Base-by-base conservation (phyloP, 306 rosid genomes). In the Cicer judaicum region DNA sequence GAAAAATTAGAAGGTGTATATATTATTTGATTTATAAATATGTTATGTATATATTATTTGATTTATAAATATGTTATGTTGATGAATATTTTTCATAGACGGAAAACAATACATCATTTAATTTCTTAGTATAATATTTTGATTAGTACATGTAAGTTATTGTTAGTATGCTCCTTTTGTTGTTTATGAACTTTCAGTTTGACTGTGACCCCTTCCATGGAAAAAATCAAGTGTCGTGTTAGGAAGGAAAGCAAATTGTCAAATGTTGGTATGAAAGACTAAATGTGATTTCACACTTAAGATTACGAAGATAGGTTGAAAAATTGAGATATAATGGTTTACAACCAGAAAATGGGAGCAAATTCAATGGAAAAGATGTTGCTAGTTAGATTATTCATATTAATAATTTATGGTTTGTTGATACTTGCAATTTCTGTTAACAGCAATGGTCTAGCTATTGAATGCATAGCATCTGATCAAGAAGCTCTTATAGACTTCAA, bases 401-500 rank as follows among this genome's bases (percentile, higher is more conserved):
- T 43, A 43, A 2, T 24, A 24, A 24, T 11, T 57, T 57, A 71
- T 41, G 57, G 62, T 5, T 57, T 57, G 41, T 57, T 24, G 1
- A 0, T 62, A n/a, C 1, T 48, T 1, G 9, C 15, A 16, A 75
- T 41, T 47, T 52, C 8, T 62, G 19, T 36, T 73, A 12, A 16
- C 1, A 64, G 10, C 14, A 34, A 21, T 57, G 78, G 62, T 19
- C 67, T 50, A 39, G n/a, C 68, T 9, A 52, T 18, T 19, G 44
- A 6, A 19, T 85, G 88, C 66, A 15, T 52, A 41, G 71, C 79
- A 9, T 61, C 73, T 4, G 78, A 83, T 15, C 10, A 64, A 64
- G 84, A 79, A 29, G 83, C 86, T 50, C 82, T 85, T 6, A 2
- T 73, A 11, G 77, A 82, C 73, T 88, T 85, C 80, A 85, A 77